phyloP scores from a whole-genome alignment of 495 filamentous ascomycete species.

The Cetradonia linearis region DNA sequence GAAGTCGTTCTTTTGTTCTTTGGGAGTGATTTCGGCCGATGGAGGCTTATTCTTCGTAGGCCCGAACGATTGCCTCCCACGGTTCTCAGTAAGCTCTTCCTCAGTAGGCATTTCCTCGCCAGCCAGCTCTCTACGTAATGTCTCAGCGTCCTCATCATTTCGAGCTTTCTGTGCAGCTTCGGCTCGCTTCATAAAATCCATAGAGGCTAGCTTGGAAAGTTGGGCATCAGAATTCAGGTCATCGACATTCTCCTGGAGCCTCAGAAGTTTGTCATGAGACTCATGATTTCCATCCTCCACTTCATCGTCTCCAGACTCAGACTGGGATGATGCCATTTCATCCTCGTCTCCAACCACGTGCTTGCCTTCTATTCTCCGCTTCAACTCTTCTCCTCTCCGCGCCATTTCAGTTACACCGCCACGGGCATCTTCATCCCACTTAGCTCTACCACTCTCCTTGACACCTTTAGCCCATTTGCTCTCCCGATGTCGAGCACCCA shows the following conservation, averaged over 20 bases:
- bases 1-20: conserved; percentile 42
- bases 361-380: conserved; percentile 74
- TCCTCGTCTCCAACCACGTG: conserved; percentile 43
- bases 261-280: conserved; percentile 45
- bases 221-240: conserved; percentile 33
- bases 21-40: conserved; percentile 19
- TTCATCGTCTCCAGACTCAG: conserved; percentile 49
- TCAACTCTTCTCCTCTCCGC: conserved; percentile 72
- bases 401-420: conserved; percentile 73
- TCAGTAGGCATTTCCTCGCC: conserved; percentile 46
- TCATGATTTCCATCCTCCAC: conserved; percentile 44
- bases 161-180: conserved; percentile 63
- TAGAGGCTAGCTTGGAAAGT: conserved; percentile 46
- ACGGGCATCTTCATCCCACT: conserved; percentile 77
- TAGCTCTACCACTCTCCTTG: conserved; percentile 64
- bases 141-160: conserved; percentile 72
- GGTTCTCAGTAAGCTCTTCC: conserved; percentile 42
- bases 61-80: conserved; percentile 57
- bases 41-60: conserved; percentile 28
- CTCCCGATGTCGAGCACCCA: conserved; percentile 78
- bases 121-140: conserved; percentile 61
- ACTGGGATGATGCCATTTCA: conserved; percentile 39
- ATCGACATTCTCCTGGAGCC: conserved; percentile 43
- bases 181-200: conserved; percentile 90
- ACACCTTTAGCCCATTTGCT: conserved; percentile 92